These are phyloP conservation scores for Psilocybe cubensis DNA, from an alignment of 768 basidiomycete genomes.

Conservation along the genomic window DNA sequence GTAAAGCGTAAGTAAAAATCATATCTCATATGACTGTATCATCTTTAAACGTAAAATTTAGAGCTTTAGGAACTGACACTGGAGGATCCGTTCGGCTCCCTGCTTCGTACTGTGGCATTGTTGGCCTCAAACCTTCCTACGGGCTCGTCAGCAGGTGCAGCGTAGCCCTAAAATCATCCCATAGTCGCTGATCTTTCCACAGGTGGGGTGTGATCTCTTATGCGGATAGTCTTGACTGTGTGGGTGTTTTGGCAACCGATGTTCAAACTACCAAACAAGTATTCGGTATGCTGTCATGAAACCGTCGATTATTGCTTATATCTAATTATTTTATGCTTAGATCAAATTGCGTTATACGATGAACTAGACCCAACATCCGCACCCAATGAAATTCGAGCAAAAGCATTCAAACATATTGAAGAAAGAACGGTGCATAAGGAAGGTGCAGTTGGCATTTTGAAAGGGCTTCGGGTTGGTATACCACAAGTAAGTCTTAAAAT, in stretches of 20 bases:
- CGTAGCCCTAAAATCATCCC: neutral
- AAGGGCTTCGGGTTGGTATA: constrained; percentile 72
- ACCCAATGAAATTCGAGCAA: constrained; percentile 35
- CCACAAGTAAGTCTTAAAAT: constrained; percentile 59
- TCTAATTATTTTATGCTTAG: constrained; percentile 23
- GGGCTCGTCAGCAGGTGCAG: constrained; percentile 84
- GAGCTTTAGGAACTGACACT: constrained; percentile 93
- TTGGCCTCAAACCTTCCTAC: constrained; percentile 94
- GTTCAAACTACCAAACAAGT: constrained; percentile 53
- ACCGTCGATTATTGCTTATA: neutral
- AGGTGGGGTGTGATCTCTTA: constrained; percentile 94
- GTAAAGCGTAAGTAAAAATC: constrained; percentile 68
- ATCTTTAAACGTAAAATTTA: constrained; percentile 28
- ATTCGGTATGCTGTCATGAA: constrained; percentile 57
- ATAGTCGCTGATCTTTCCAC: neutral
- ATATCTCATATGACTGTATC: neutral
- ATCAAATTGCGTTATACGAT: constrained; percentile 62
- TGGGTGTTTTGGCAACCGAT: constrained; percentile 74
- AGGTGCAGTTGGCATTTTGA: constrained; percentile 26
- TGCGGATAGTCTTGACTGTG: constrained; percentile 94
- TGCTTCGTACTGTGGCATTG: constrained; percentile 91
- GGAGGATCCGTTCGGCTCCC: constrained; percentile 94
- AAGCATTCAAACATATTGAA: constrained; percentile 18
- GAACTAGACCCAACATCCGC: constrained; percentile 76
- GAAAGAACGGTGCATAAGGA: constrained; percentile 15